Conservation (phyloP, 805 yeast species). For the Blastobotrys peoriensis region DNA sequence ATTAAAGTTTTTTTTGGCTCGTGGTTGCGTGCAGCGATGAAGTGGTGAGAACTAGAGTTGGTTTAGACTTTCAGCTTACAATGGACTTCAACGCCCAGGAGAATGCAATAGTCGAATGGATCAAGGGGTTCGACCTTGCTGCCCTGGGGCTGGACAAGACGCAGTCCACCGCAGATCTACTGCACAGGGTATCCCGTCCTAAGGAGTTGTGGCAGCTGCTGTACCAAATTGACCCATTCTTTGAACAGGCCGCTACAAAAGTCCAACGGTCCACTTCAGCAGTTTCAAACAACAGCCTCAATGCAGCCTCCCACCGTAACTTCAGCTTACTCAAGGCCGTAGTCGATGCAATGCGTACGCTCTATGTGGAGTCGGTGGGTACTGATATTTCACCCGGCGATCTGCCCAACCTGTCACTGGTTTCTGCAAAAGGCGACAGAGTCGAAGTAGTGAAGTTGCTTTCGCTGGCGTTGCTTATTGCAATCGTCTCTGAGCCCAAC, state of each 20-base stretch:
- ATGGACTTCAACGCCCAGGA: not conserved
- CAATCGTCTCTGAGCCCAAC: not conserved
- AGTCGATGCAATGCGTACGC: not conserved
- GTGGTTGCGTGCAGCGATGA: too few relatives aligned
- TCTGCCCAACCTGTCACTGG: not conserved
- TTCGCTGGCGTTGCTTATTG: not conserved
- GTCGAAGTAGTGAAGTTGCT: not conserved
- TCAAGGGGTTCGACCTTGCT: not conserved
- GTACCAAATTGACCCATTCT: not conserved
- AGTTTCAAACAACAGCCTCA: not conserved
- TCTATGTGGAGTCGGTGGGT: not conserved
- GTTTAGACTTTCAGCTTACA: too few relatives aligned
- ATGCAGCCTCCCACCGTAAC: not conserved
- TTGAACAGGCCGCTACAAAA: not conserved
- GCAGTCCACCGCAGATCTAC: not conserved
- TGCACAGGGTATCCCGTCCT: not conserved
- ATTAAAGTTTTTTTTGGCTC: too few relatives aligned
- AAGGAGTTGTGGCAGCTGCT: not conserved
- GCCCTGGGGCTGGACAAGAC: not conserved
- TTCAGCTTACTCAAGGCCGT: not conserved
- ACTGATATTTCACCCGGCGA: not conserved
- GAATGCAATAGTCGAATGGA: not conserved
- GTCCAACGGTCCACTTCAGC: not conserved
- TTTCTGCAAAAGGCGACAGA: not conserved
- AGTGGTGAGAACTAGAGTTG: too few relatives aligned